Conservation (phyloP, 2,329 filamentous ascomycete genomes). For the Paracamarosporium sp. region DNA sequence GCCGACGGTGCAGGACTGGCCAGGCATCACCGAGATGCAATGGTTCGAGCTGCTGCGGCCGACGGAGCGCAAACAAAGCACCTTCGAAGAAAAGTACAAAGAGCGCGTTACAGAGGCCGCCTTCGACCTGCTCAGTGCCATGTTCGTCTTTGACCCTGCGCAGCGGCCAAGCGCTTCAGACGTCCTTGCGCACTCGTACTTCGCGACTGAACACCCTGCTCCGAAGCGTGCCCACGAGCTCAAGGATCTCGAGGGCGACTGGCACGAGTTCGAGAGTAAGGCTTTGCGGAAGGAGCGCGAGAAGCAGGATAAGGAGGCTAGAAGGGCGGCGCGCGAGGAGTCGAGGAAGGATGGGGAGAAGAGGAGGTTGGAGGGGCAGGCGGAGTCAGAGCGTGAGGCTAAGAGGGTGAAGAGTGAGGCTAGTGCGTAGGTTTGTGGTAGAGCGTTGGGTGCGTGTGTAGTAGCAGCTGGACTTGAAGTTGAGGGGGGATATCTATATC, state of each 20-base stretch:
- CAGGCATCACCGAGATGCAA: conserved; percentile 87
- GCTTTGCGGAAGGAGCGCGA: conserved; percentile 90
- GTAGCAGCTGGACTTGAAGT: too few relatives aligned
- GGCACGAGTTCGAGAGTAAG: conserved; percentile 99
- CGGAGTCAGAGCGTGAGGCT: conserved; percentile 37
- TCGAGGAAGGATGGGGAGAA: conserved; percentile 42
- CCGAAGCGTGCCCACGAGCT: conserved; percentile 84
- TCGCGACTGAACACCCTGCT: conserved; percentile 78
- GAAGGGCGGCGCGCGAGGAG: conserved; percentile 45
- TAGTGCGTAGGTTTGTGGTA: conserved; percentile 16
- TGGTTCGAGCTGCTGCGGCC: conserved; percentile 95
- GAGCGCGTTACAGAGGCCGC: conserved; percentile 79
- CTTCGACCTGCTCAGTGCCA: conserved; percentile 79
- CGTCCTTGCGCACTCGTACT: conserved; percentile 87
- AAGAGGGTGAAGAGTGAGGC: conserved; percentile 38
- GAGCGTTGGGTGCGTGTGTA: too few relatives aligned
- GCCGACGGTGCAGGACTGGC: conserved; percentile 84
- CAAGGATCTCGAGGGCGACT: conserved; percentile 84
- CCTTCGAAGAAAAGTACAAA: conserved; percentile 84
- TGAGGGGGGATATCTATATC: too few relatives aligned
- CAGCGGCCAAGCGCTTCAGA: conserved; percentile 84
- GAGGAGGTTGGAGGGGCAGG: conserved; percentile 35
- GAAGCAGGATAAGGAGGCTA: conserved; percentile 65
- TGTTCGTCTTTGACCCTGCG: conserved; percentile 89
- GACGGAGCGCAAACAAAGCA: conserved; percentile 71